These are phyloP conservation scores for Penium margaritaceum DNA, from an alignment of 139 green algal species.

Conservation along the genomic window DNA sequence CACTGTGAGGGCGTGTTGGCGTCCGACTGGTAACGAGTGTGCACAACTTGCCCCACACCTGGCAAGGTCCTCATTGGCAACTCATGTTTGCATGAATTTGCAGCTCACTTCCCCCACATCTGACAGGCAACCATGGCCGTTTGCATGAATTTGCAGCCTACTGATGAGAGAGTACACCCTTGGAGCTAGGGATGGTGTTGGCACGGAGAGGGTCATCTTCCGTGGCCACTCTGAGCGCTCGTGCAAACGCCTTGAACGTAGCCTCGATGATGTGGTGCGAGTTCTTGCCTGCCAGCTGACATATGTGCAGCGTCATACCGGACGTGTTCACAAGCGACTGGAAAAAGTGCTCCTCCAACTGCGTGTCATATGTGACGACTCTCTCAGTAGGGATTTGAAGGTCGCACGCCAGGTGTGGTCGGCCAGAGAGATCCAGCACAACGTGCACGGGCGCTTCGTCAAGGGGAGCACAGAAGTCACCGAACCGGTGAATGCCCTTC, in stretches of 20 bases:
- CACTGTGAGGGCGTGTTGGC: no score
- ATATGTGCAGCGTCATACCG: constrained; percentile 52
- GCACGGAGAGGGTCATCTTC: constrained; percentile 74
- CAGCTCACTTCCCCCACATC: no score
- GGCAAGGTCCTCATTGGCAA: no score
- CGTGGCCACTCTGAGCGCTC: constrained; percentile 73
- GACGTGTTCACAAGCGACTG: constrained; percentile 73
- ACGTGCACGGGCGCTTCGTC: constrained; percentile 88
- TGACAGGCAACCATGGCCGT: no score
- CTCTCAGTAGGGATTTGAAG: constrained; percentile 76
- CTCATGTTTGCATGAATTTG: no score
- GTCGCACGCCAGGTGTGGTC: constrained; percentile 76
- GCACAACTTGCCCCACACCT: no score
- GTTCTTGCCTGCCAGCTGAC: constrained; percentile 69
- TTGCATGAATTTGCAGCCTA: no score
- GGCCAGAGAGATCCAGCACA: constrained; percentile 81
- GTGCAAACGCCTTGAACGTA: constrained; percentile 97
- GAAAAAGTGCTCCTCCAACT: constrained; percentile 97
- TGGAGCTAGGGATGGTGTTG: constrained; percentile 33
- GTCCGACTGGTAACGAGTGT: no score
- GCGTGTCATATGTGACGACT: constrained; percentile 83
- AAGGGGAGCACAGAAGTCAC: constrained; percentile 56
- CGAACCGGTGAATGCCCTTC: constrained; percentile 91
- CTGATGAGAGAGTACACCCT: no score
- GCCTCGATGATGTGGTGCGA: constrained; percentile 97